Percentiles rank a stretch among this genome's conserved stretches.
Conservation (phyloP, 2,329 filamentous ascomycete species). For the Penicillium sp. region DNA sequence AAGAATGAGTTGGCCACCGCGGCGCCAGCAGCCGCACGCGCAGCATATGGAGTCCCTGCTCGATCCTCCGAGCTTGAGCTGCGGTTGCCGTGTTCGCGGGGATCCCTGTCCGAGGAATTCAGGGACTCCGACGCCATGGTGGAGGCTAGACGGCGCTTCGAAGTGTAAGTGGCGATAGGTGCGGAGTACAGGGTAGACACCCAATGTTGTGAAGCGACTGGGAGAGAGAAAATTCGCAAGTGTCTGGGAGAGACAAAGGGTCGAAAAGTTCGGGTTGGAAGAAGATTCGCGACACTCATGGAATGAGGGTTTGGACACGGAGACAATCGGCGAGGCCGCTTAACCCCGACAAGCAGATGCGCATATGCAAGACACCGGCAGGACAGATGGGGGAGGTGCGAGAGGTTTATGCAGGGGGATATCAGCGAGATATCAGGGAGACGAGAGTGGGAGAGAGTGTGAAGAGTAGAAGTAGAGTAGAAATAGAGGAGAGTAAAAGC, state of each 20-base stretch:
- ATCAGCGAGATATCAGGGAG: no score
- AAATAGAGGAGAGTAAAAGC: background rate
- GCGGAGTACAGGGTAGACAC: constrained; percentile 1
- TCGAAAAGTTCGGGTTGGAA: background rate
- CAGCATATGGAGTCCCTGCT: constrained; percentile 36
- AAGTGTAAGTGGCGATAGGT: constrained; percentile 18
- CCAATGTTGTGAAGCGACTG: background rate
- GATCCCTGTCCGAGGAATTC: constrained; percentile 35
- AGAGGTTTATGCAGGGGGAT: background rate
- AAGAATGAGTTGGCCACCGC: constrained; percentile 58
- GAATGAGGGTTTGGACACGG: constrained; percentile 14
- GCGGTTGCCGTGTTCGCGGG: constrained; percentile 25
- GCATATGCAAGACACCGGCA: constrained; percentile 11
- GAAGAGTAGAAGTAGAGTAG: background rate
- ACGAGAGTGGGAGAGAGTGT: background rate
- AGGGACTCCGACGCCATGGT: constrained; percentile 44
- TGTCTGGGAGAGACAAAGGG: background rate
- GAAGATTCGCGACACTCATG: constrained; percentile 20
- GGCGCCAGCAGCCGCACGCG: constrained; percentile 33
- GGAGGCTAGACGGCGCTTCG: constrained; percentile 26
- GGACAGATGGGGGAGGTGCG: background rate
- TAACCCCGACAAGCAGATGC: constrained; percentile 26
- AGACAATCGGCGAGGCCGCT: constrained; percentile 28
- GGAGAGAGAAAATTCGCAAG: background rate
- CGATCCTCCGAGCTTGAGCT: constrained; percentile 20